Evolutionary conservation across 2,329 filamentous ascomycete species (phyloP), one percentile per base, ranked within the genome.

Genomic region (Kalmusia sp.): DNA sequence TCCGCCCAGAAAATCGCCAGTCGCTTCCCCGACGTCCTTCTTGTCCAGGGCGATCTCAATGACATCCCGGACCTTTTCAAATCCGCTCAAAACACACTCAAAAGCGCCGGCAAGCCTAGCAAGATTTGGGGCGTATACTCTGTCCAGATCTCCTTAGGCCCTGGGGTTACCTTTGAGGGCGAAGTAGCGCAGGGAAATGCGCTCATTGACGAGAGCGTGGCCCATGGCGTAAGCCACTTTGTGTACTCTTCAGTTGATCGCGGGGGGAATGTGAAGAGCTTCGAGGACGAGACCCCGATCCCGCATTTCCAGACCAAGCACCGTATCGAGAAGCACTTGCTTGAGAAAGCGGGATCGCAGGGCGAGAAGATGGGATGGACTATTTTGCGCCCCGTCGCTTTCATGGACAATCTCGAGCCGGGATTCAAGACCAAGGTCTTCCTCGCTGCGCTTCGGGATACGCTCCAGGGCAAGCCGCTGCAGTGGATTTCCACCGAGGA

Each of bases 241-340:
- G 80, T 90, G 38, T 89, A 88, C 72, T 82, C 79, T 25, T 84
- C 80, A 47, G 84, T 88, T 22, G 87, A 89, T 57, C 84, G 87
- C 33, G 84, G 85, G 37, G 85, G 86, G 39, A 79, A 83, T 33
- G 71, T 73, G 2, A 78, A 77, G 5, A 81, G 79, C 40, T 79
- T 81, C 62, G 77, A 79, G 4, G 80, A 80, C 55, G 53, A 61
- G 24, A 75, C 73, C 12, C 65, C 70, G 0, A 78, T 89, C 40
- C 83, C 84, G 0, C 86, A 90, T 68, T 90, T 90, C 68, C 78
- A 79, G 52, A 78, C 71, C 61, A 90, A 90, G 67, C 79, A 84
- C 60, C 69, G 80, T 9, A 85, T 89, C 61, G 87, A 90, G 72
- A 73, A 81, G 47, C 77, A 89, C 58, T 78, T 90, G n/a, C 73